Base-by-base conservation (phyloP, 2,329 filamentous ascomycete species). In the Zarea fungicola region DNA sequence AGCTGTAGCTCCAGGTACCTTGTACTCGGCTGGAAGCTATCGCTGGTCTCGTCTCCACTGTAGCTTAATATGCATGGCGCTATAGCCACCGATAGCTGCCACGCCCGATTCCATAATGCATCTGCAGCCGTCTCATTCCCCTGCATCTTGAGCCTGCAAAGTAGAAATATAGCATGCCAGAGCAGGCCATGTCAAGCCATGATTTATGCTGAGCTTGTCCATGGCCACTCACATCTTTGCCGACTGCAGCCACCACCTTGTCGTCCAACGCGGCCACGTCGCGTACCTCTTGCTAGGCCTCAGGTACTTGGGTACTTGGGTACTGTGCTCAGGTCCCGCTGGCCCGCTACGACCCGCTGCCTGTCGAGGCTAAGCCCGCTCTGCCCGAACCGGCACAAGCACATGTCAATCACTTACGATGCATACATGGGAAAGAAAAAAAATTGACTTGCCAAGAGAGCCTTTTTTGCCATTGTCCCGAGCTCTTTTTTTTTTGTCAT, bases 21-120 rank as follows among this genome's bases (percentile, higher is more conserved):
- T n/a, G 23, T 6, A 18, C 19, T 14, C 26, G 36, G 42, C 42
- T 45, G 32, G 42, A 45, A 37, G 42, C 32, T 45, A 45, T 45
- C 42, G 42, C 32, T 45, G 37, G n/a, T n/a, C n/a, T n/a, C n/a
- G n/a, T n/a, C n/a, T 26, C 42, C 42, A 45, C 42, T 44, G 29
- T 25, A 18, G 42, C 11, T 35, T 44, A 36, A 32, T 18, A 44
- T 44, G 42, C n/a, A 23, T 11, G 42, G 26, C 31, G 42, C 32
- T 45, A 29, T 37, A 29, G 32, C 19, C n/a, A n/a, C n/a, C n/a
- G 5, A 45, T 26, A 16, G 29, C n/a, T 14, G 14, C 41, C 18
- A 43, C n/a, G 29, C 41, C 29, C 19, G n/a, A 43, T 43, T 26
- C 31, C 18, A 19, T 14, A 44, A 6, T 44, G 22, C n/a, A n/a